Evolutionary conservation across 2,329 filamentous ascomycete species (phyloP).

Genomic region (Cordyceps fumosorosea): DNA sequence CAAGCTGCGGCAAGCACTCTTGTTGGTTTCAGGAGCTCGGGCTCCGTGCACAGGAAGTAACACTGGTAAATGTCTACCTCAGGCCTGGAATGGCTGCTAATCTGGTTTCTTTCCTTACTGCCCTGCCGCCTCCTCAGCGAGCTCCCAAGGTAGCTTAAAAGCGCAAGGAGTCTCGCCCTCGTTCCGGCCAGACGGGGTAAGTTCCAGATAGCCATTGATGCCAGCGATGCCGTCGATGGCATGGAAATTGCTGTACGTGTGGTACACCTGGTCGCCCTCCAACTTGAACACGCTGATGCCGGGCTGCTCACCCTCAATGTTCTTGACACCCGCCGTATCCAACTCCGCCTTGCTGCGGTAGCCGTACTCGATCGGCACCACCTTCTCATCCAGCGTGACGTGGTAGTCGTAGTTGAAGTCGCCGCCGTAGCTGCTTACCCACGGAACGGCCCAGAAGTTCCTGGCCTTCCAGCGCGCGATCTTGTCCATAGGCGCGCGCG

Average conservation of each 20-base stretch:
- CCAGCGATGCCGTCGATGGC: background rate
- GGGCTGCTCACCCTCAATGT: slow-evolving; percentile 20
- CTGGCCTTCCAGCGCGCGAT: slow-evolving; percentile 26
- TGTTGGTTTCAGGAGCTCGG: background rate
- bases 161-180: background rate
- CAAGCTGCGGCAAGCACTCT: too few relatives aligned
- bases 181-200: background rate
- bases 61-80: too few relatives aligned
- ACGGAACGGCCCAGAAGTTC: slow-evolving; percentile 31
- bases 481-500: slow-evolving; percentile 26
- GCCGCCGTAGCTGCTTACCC: slow-evolving; percentile 23
- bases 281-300: slow-evolving; percentile 25
- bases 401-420: slow-evolving; percentile 30
- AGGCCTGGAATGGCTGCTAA: background rate
- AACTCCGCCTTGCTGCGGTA: slow-evolving; percentile 11
- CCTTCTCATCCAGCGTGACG: slow-evolving; percentile 20
- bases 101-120: background rate
- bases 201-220: background rate
- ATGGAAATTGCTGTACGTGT: background rate
- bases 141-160: background rate
- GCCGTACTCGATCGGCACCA: slow-evolving; percentile 18
- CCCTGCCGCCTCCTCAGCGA: background rate
- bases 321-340: slow-evolving; percentile 18
- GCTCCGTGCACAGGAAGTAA: background rate
- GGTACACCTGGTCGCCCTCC: background rate